These are phyloP conservation scores for Leptodermis oblonga DNA, from an alignment of 257 asterid genomes.

Conservation along the genomic window DNA sequence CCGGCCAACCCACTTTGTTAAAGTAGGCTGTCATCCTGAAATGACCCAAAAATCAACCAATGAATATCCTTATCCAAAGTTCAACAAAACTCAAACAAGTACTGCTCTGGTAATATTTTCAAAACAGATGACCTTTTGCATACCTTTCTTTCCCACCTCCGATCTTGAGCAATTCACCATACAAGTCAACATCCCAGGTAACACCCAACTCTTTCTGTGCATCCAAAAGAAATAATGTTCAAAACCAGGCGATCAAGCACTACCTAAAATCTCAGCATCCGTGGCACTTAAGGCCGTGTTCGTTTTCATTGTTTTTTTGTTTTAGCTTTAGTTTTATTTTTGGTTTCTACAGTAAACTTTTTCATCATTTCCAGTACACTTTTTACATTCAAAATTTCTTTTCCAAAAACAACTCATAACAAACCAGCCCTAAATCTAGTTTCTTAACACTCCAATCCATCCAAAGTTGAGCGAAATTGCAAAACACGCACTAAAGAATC, in stretches of 20 bases:
- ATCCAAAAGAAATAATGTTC: constrained; percentile 7
- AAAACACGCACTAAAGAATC: no score
- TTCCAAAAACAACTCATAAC: no score
- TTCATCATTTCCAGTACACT: no score
- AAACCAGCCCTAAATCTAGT: not conserved
- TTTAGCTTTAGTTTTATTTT: no score
- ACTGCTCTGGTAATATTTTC: not conserved
- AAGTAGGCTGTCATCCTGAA: constrained; percentile 94
- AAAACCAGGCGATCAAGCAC: no score
- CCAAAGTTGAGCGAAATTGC: not conserved
- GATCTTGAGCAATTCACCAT: constrained; percentile 89
- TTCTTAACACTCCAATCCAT: not conserved
- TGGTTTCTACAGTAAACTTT: no score
- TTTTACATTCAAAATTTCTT: no score
- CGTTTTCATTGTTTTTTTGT: no score
- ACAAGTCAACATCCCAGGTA: constrained; percentile 90
- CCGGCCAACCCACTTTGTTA: constrained; percentile 95
- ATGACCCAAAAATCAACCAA: constrained; percentile 11
- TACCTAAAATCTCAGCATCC: constrained; percentile 10
- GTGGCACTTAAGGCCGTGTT: no score
- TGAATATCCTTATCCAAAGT: not conserved
- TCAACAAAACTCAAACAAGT: not conserved
- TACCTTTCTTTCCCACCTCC: constrained; percentile 99
- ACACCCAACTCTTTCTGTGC: constrained; percentile 84
- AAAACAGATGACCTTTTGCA: not conserved